Conservation (phyloP, 1,139 yeast species). For the Scheffersomyces lignicola region DNA sequence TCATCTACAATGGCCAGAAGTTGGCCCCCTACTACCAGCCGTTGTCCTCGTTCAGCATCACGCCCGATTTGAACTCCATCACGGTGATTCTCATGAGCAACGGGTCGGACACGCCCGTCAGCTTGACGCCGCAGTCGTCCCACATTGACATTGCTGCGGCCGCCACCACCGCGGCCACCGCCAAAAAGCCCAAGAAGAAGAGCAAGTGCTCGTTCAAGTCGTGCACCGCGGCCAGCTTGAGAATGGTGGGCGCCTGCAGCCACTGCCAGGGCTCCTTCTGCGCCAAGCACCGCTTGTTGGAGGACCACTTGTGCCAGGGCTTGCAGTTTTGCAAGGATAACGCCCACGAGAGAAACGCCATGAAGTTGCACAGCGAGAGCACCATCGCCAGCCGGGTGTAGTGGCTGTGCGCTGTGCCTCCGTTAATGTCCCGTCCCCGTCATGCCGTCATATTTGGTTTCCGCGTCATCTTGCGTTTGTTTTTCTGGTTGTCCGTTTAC, state of each 20-base stretch:
- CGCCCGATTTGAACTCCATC: constrained; percentile 20
- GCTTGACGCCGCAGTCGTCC: constrained; percentile 15
- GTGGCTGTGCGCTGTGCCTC: no score
- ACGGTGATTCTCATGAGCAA: constrained; percentile 49
- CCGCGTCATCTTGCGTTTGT: background rate
- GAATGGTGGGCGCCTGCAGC: constrained; percentile 87
- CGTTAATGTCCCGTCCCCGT: background rate
- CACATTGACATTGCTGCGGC: constrained; percentile 12
- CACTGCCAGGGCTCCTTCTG: constrained; percentile 87
- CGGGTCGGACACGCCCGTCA: constrained; percentile 25
- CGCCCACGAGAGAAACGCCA: constrained; percentile 54
- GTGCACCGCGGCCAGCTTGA: constrained; percentile 68
- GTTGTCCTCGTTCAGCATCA: constrained; percentile 24
- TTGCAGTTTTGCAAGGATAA: constrained; percentile 78
- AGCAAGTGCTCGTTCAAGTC: constrained; percentile 60
- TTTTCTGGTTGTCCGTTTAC: no score
- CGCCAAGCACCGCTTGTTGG: constrained; percentile 83
- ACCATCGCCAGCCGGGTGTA: constrained; percentile 35
- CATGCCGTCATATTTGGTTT: background rate
- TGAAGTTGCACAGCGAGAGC: constrained; percentile 44
- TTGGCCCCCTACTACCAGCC: constrained; percentile 33
- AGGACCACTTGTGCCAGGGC: constrained; percentile 80
- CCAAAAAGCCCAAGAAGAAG: constrained; percentile 52
- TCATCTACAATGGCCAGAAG: constrained; percentile 54
- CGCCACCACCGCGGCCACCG: constrained; percentile 15